Base-by-base conservation (phyloP, 1,284 basidiomycete species). In the Marasmius fiardii region DNA sequence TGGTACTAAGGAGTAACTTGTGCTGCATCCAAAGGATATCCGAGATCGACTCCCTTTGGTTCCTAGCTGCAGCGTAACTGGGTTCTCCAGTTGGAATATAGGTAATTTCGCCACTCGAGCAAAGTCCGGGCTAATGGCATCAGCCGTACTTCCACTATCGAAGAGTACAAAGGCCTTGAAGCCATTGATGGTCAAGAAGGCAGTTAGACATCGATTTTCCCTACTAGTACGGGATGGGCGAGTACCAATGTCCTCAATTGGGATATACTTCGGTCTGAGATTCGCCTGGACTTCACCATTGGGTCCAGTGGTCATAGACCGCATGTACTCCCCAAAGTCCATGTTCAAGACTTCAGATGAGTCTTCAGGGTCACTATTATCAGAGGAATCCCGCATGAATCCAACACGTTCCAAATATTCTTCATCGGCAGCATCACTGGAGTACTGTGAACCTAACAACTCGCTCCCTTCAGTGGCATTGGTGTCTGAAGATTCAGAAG, bases 41-140 rank as follows among this genome's bases (percentile, higher is more conserved):
- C 54, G 58, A 0, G 66, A 62, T 0, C 61, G 51, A 50, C 65
- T 67, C 3, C 65, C 65, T 2, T 58, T 51, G 49, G n/a, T n/a
- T n/a, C n/a, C n/a, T n/a, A n/a, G n/a, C n/a, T n/a, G n/a, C n/a
- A n/a, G n/a, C n/a, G n/a, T 39, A 0, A 64, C 56, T 24, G 58
- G 65, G 8, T 65, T 53, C 18, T 61, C 59, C 0, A 68, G 57
- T 18, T 58, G 59, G 26, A 64, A 56, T 2, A 28, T 16, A 1
- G 52, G 16, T 0, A 61, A 33, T 1, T 58, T 43, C 0, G 60
- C 41, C 1, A 64, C 54, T 1, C 51, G 31, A 2, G 59, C 59
- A 44, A 65, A 63, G n/a, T 65, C 63, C 0, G 65, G 65, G 6
- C 57, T 58, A 0, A 66, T 43, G 0, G 61, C n/a, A n/a, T n/a